phyloP scores from a whole-genome alignment of 2,329 filamentous ascomycete genomes.

The Teratosphaeria viscida region DNA sequence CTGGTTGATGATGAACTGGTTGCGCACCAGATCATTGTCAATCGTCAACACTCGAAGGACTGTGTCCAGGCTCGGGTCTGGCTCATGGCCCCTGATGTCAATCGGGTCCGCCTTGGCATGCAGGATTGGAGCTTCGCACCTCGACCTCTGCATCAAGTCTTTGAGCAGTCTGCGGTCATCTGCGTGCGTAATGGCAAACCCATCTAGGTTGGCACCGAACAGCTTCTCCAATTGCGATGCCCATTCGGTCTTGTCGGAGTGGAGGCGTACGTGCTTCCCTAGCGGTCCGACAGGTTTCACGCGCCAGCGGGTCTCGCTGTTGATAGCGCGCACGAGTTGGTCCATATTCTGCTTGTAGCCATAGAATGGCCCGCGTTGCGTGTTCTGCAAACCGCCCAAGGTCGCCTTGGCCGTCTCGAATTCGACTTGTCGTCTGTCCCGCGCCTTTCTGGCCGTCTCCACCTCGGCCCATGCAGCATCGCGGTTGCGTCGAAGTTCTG shows the following conservation, averaged over 20 bases:
- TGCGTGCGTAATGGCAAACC: conserved; percentile 73
- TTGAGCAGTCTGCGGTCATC: conserved; percentile 61
- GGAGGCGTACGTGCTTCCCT: conserved; percentile 63
- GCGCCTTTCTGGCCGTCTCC: conserved; percentile 5
- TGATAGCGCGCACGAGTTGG: conserved; percentile 56
- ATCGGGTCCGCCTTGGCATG: conserved; percentile 51
- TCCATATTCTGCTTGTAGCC: conserved; percentile 56
- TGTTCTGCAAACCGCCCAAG: conserved; percentile 44
- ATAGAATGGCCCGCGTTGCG: conserved; percentile 47
- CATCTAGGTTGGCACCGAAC: conserved; percentile 58
- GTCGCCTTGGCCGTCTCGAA: conserved; percentile 37
- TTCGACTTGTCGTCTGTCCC: conserved; percentile 20
- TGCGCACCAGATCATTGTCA: conserved; percentile 65
- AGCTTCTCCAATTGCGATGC: conserved; percentile 68
- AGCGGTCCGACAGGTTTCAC: conserved; percentile 73
- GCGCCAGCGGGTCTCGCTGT: conserved; percentile 57
- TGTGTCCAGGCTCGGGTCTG: conserved; percentile 56
- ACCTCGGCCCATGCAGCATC: conserved; percentile 10
- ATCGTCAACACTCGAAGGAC: conserved; percentile 70
- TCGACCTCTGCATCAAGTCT: conserved; percentile 50
- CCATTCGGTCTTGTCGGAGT: conserved; percentile 64
- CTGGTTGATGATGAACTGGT: conserved; percentile 74
- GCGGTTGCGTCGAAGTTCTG: conserved; percentile 24
- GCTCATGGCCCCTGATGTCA: conserved; percentile 59
- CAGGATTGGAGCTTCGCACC: conserved; percentile 45